Percentiles rank a stretch among this genome's conserved stretches.
These are phyloP conservation scores for Solanum microdontum DNA, from an alignment of 257 asterid genomes.

Conservation along the genomic window DNA sequence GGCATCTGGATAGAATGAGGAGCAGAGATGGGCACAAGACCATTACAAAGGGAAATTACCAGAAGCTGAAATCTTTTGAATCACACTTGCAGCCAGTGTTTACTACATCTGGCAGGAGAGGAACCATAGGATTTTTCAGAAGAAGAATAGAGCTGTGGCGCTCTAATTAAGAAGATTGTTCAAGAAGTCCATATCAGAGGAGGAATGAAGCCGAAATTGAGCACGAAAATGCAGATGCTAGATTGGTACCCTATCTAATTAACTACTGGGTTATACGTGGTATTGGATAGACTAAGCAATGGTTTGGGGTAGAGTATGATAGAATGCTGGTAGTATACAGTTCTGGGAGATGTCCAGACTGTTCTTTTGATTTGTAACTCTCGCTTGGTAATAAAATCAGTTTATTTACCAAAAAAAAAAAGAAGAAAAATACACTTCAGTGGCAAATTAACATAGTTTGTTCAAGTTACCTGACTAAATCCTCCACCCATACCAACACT, in stretches of 20 bases:
- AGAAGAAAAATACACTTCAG: not conserved
- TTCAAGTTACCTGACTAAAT: conserved; percentile 49
- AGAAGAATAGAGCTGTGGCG: not conserved
- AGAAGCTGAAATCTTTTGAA: not conserved
- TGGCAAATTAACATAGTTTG: not conserved
- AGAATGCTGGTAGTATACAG: not conserved
- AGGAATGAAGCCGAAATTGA: not conserved
- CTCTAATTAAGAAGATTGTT: not conserved
- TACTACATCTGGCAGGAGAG: not conserved
- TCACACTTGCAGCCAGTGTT: not conserved
- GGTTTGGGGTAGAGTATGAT: not conserved
- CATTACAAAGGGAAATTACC: not conserved
- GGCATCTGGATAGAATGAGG: not conserved
- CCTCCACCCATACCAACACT: conserved; percentile 44
- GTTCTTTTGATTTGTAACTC: not conserved
- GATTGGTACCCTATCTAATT: not conserved
- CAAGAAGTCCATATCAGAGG: not conserved
- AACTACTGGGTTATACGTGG: not conserved
- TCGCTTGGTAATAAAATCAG: not conserved
- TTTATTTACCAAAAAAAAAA: no score
- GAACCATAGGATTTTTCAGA: not conserved
- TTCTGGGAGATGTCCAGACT: not conserved
- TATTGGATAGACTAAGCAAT: not conserved
- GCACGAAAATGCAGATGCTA: not conserved
- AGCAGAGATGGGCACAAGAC: not conserved